Conservation (phyloP, 257 asterid genomes). For the Perilla frutescens region DNA sequence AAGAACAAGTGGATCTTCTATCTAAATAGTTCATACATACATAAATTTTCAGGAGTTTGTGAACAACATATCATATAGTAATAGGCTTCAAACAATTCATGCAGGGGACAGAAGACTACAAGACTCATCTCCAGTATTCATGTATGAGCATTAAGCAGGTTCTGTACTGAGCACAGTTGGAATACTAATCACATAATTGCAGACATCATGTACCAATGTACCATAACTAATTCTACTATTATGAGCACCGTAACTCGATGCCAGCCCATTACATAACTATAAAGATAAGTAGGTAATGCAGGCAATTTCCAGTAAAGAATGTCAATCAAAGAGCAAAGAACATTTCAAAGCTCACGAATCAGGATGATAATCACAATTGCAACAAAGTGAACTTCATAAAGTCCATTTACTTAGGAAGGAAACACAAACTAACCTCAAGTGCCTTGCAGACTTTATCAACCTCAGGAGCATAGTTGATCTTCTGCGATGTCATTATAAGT, state of each 20-base stretch:
- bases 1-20: conserved; percentile 19
- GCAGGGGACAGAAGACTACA: conserved; percentile 19
- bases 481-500: conserved; percentile 94
- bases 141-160: neutral
- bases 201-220: neutral
- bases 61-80: neutral
- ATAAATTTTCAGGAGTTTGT: neutral
- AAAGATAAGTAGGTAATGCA: neutral
- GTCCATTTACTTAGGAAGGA: conserved; percentile 25
- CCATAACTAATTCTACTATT: conserved; percentile 6
- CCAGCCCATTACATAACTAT: neutral
- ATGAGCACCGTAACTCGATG: neutral
- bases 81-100: conserved; percentile 3
- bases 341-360: conserved; percentile 1
- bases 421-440: conserved; percentile 75
- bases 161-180: conserved; percentile 2
- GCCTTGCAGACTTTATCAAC: conserved; percentile 98
- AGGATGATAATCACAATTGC: conserved; percentile 7
- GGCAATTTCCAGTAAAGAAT: conserved; percentile 17
- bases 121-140: neutral
- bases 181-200: conserved; percentile 22
- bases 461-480: conserved; percentile 90
- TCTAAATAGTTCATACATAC: conserved; percentile 1
- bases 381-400: conserved; percentile 26
- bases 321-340: neutral